These are phyloP conservation scores for Curvularia spicifera DNA, from an alignment of 2,329 filamentous ascomycete species.

Conservation along the genomic window DNA sequence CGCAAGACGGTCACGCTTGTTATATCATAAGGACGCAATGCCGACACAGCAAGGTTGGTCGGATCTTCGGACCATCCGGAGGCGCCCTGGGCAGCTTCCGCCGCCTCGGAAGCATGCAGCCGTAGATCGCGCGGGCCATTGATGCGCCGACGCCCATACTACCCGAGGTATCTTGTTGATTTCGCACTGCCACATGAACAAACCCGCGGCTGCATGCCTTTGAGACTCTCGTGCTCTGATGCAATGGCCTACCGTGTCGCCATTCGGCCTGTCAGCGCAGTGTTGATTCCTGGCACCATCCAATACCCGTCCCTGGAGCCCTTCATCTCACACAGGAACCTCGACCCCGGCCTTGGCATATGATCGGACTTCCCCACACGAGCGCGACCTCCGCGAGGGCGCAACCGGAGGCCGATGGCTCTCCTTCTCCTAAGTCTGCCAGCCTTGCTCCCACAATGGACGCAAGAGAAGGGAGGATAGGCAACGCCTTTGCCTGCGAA, in stretches of 20 bases:
- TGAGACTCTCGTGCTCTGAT: conserved; percentile 17
- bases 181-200: conserved; percentile 28
- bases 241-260: conserved; percentile 18
- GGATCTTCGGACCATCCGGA: conserved; percentile 26
- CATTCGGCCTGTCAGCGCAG: conserved; percentile 17
- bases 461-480: conserved; percentile 44
- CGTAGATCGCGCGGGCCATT: conserved; percentile 34
- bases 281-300: conserved; percentile 18
- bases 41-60: conserved; percentile 18
- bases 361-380: conserved; percentile 48
- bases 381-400: conserved; percentile 22
- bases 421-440: conserved; percentile 36
- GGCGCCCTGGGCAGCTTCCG: conserved; percentile 17
- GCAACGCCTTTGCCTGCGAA: conserved; percentile 48
- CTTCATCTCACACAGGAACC: conserved; percentile 24
- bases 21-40: conserved; percentile 6
- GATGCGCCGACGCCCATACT: conserved; percentile 34
- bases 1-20: neutral
- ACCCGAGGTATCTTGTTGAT: conserved; percentile 37
- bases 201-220: conserved; percentile 17
- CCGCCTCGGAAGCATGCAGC: conserved; percentile 30
- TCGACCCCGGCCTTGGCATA: conserved; percentile 40
- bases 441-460: conserved; percentile 42
- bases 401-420: conserved; percentile 34
- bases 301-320: conserved; percentile 12